These are phyloP conservation scores for Dichomitus squalens DNA, from an alignment of 1,284 basidiomycete species.

Conservation along the genomic window DNA sequence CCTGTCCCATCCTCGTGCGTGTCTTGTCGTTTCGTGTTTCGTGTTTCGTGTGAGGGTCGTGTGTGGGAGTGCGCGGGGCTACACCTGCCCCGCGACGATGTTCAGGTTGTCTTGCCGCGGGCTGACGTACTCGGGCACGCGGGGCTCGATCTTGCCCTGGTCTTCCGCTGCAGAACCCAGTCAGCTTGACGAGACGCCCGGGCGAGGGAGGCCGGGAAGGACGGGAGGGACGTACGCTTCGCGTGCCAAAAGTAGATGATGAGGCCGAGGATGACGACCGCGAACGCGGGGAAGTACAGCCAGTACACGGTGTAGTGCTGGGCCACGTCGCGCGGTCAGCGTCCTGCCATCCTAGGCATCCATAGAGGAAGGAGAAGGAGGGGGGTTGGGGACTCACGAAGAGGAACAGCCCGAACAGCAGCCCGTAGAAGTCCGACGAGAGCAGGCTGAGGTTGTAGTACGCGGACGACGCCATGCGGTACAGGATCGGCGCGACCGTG, in stretches of 20 bases:
- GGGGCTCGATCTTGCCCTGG: conserved; percentile 68
- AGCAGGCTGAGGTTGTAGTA: conserved; percentile 84
- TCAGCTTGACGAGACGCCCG: background rate
- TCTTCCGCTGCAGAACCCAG: conserved; percentile 60
- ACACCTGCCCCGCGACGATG: conserved; percentile 30
- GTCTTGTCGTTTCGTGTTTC: background rate
- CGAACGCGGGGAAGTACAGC: conserved; percentile 81
- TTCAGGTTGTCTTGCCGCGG: conserved; percentile 26
- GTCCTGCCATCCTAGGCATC: too few species aligned
- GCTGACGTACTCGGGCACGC: conserved; percentile 62
- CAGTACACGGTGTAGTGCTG: conserved; percentile 81
- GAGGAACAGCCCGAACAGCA: conserved; percentile 66
- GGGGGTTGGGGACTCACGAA: conserved; percentile 37
- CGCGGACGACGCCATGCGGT: conserved; percentile 79
- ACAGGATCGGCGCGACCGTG: conserved; percentile 82
- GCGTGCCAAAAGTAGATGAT: conserved; percentile 83
- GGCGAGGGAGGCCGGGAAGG: background rate
- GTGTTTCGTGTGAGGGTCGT: background rate
- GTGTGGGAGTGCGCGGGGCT: background rate
- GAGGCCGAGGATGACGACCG: conserved; percentile 68
- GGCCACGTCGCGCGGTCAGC: background rate
- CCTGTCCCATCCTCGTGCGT: too few species aligned
- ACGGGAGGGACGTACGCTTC: conserved; percentile 56
- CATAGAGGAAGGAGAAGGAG: background rate
- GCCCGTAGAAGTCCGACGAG: conserved; percentile 83